A percentile compares a stretch with the other conserved stretches of the same genome.
These are phyloP conservation scores for Bretziella fagacearum DNA, from an alignment of 2,329 filamentous ascomycete species.

Conservation along the genomic window DNA sequence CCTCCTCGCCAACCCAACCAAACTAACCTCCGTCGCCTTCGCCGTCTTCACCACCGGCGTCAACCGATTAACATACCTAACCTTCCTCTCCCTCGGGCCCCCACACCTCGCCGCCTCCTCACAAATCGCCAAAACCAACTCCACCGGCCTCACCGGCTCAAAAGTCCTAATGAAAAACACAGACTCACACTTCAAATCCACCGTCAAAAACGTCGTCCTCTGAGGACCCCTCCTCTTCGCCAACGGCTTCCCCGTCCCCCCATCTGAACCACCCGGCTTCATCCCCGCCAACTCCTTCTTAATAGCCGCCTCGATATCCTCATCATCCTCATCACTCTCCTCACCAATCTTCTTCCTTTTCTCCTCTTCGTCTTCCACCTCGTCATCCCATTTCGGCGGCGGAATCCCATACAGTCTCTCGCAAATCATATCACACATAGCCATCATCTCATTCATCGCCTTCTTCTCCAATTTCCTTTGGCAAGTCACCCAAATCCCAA, in stretches of 20 bases:
- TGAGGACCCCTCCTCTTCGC: constrained; percentile 18
- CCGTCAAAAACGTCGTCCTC: constrained; percentile 31
- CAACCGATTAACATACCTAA: constrained; percentile 41
- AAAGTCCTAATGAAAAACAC: constrained; percentile 44
- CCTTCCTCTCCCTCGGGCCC: constrained; percentile 28
- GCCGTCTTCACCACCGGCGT: constrained; percentile 36
- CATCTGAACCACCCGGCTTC: constrained; percentile 23
- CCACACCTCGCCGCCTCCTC: constrained; percentile 32
- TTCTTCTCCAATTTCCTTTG: constrained; percentile 53
- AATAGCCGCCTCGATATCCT: constrained; percentile 60
- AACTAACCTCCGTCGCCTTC: constrained; percentile 51
- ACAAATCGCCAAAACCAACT: constrained; percentile 37
- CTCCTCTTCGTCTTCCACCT: constrained; percentile 18
- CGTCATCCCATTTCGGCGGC: constrained; percentile 21
- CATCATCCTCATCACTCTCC: constrained; percentile 28
- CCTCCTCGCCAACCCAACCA: constrained; percentile 45
- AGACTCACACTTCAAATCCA: constrained; percentile 42
- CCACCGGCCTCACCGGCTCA: constrained; percentile 37
- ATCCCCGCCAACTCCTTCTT: constrained; percentile 52
- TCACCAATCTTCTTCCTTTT: constrained; percentile 14
- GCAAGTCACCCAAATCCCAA: constrained; percentile 65
- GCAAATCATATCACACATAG: constrained; percentile 51
- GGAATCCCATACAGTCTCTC: constrained; percentile 41
- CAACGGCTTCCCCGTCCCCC: constrained; percentile 16
- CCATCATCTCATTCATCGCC: constrained; percentile 48